These are phyloP conservation scores for Actinomortierella wolfii DNA, from an alignment of 371 early-diverging fungal genomes.

Conservation along the genomic window DNA sequence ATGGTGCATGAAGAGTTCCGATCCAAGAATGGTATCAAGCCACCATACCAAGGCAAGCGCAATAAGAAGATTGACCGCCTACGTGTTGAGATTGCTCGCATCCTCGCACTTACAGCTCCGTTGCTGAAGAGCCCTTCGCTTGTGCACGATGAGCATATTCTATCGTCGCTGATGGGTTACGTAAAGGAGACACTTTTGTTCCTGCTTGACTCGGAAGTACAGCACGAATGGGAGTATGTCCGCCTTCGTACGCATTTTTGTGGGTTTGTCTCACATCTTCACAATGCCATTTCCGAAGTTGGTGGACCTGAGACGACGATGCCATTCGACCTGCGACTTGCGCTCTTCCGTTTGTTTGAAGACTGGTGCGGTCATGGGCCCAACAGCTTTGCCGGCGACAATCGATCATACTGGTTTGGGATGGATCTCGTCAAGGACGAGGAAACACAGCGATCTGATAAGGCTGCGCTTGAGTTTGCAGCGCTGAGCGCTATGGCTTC, in stretches of 20 bases:
- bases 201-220: slow-evolving; percentile 71
- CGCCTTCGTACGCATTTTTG: slow-evolving; percentile 87
- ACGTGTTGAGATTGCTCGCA: slow-evolving; percentile 75
- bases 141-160: slow-evolving; percentile 65
- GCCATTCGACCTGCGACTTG: slow-evolving; percentile 79
- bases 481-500: slow-evolving; percentile 89
- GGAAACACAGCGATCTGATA: slow-evolving; percentile 74
- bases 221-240: slow-evolving; percentile 88
- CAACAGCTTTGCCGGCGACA: slow-evolving; percentile 70
- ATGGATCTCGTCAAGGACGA: slow-evolving; percentile 79
- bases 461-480: slow-evolving; percentile 76
- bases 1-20: slow-evolving; percentile 72
- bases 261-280: slow-evolving; percentile 82
- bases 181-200: slow-evolving; percentile 77
- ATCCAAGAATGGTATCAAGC: slow-evolving; percentile 52
- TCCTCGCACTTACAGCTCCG: slow-evolving; percentile 73
- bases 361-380: slow-evolving; percentile 92
- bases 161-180: slow-evolving; percentile 69
- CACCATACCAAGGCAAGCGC: slow-evolving; percentile 65
- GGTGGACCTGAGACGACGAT: slow-evolving; percentile 61
- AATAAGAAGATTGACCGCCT: slow-evolving; percentile 73
- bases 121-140: slow-evolving; percentile 62
- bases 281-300: slow-evolving; percentile 63
- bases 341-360: slow-evolving; percentile 85
- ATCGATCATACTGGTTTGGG: slow-evolving; percentile 72